Conservation (phyloP, 441 rosid species). For the Pelargonium fulgidum region DNA sequence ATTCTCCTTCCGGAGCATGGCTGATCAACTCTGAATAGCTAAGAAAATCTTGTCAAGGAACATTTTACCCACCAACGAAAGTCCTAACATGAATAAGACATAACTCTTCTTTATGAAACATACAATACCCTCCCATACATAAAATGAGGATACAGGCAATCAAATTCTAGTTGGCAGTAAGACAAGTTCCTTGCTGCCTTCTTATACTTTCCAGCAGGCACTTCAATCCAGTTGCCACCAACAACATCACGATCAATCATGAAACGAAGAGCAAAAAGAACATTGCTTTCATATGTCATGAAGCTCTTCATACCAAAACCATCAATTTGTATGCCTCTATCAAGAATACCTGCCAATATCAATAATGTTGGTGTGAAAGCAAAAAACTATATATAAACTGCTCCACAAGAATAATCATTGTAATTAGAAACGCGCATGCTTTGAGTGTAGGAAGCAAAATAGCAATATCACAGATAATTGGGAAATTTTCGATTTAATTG, state of each 20-base stretch:
- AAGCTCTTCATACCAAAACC: constrained; percentile 90
- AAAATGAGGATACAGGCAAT: constrained; percentile 84
- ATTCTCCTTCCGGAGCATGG: constrained; percentile 83
- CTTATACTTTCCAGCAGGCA: constrained; percentile 74
- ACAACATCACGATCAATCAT: constrained; percentile 86
- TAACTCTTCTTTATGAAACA: constrained; percentile 17
- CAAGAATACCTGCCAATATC: constrained; percentile 69
- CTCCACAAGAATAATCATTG: not conserved
- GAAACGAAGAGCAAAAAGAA: constrained; percentile 92
- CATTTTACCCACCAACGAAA: constrained; percentile 11
- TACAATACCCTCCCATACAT: constrained; percentile 6
- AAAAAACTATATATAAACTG: not conserved
- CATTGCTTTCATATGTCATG: constrained; percentile 93
- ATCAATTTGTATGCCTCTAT: constrained; percentile 89
- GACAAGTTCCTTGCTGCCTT: constrained; percentile 56
- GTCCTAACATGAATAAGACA: constrained; percentile 6
- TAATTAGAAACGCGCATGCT: not conserved
- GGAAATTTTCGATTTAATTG: not conserved
- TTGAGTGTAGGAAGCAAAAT: not conserved
- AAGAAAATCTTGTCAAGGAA: constrained; percentile 36
- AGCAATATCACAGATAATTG: not conserved
- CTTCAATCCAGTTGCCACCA: constrained; percentile 98
- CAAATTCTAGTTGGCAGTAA: constrained; percentile 79
- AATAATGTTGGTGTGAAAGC: constrained; percentile 6
- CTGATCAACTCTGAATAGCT: constrained; percentile 82